Percentiles rank a stretch among this genome's conserved stretches.
These are phyloP conservation scores for Mallotus japonicus DNA, from an alignment of 441 rosid genomes.

Conservation along the genomic window DNA sequence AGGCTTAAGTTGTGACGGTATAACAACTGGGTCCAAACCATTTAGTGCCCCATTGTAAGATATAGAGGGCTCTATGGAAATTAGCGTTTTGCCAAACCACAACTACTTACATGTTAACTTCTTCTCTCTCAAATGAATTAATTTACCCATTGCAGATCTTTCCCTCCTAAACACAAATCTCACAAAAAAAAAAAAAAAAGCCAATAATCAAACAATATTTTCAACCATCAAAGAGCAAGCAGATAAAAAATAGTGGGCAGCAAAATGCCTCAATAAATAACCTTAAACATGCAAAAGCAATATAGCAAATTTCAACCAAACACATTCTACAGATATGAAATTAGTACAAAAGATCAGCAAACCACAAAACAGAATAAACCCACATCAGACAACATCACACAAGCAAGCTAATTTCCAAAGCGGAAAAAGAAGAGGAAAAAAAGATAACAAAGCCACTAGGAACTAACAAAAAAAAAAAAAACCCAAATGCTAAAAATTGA, in stretches of 20 bases:
- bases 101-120: background rate
- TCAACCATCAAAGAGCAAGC: background rate
- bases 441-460: background rate
- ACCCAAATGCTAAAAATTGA: slow-evolving; percentile 19
- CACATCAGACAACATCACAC: background rate
- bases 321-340: slow-evolving; percentile 3
- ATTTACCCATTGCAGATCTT: too few relatives aligned
- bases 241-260: slow-evolving; percentile 3
- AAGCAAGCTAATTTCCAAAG: background rate
- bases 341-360: background rate
- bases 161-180: too few relatives aligned
- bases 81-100: background rate
- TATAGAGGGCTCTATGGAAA: too few relatives aligned
- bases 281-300: slow-evolving; percentile 4
- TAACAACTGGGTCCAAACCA: too few relatives aligned
- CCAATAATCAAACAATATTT: too few relatives aligned
- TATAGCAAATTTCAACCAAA: slow-evolving; percentile 1
- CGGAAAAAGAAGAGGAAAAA: too few relatives aligned
- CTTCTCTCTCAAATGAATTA: background rate
- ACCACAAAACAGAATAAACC: background rate
- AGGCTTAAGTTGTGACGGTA: background rate
- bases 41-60: background rate
- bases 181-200: too few relatives aligned
- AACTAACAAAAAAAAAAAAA: background rate
- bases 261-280: background rate